A percentile compares a stretch with the other conserved stretches of the same genome.
These are phyloP conservation scores for Ceriops zippeliana DNA, from an alignment of 345 rosid genomes.

Conservation along the genomic window DNA sequence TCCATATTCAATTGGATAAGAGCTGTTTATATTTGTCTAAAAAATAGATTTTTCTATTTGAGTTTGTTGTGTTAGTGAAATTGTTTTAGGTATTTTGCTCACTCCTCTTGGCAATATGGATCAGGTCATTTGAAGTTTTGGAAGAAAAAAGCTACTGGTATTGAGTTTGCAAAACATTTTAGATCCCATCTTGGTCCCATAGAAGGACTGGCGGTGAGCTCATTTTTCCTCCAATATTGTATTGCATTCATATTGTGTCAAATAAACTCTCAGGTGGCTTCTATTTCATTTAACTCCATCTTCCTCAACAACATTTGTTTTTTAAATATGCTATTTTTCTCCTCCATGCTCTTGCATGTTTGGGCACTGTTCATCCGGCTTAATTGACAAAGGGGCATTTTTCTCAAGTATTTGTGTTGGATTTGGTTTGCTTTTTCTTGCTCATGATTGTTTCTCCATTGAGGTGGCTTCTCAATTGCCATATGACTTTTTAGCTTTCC, in stretches of 20 bases:
- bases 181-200: constrained; percentile 93
- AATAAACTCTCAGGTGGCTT: neutral
- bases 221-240: constrained; percentile 1
- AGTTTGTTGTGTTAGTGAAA: neutral
- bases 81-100: neutral
- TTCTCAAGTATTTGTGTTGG: neutral
- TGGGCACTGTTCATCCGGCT: no score
- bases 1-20: no score
- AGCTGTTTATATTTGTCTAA: neutral
- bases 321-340: neutral
- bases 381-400: neutral
- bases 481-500: neutral
- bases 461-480: neutral
- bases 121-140: constrained; percentile 96
- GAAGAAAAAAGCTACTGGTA: constrained; percentile 83
- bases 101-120: constrained; percentile 1
- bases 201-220: constrained; percentile 86
- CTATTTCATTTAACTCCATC: neutral
- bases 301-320: neutral
- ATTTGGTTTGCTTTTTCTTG: neutral
- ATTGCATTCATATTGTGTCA: neutral
- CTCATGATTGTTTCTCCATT: neutral
- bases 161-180: constrained; percentile 97
- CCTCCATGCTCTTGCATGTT: neutral
- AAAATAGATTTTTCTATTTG: neutral